phyloP scores from a whole-genome alignment of 192 early-diverging fungal species.

The Mortierella antarctica region DNA sequence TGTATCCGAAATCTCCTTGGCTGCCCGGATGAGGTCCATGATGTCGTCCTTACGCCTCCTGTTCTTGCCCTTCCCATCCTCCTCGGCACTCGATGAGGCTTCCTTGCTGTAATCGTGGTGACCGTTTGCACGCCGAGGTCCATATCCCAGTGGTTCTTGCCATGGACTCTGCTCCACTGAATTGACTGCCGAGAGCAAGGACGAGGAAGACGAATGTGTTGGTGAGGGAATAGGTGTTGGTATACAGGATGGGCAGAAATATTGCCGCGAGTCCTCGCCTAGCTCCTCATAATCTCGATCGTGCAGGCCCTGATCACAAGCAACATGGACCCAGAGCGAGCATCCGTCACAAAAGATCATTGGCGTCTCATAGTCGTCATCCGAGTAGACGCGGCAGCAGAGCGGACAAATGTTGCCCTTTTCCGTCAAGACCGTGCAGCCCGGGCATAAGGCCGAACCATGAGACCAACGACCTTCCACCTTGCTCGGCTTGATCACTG shows the following conservation, averaged over 20 bases:
- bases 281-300: slow-evolving; percentile 67
- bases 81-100: slow-evolving; percentile 2
- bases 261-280: slow-evolving; percentile 63
- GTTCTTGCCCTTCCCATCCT: slow-evolving; percentile 7
- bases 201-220: slow-evolving; percentile 33
- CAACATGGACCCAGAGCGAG: slow-evolving; percentile 66
- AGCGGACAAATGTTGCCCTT: slow-evolving; percentile 66
- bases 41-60: slow-evolving; percentile 42
- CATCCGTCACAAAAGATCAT: slow-evolving; percentile 76
- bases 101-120: neutral
- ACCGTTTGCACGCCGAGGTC: neutral
- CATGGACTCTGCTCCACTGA: slow-evolving; percentile 34
- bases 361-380: slow-evolving; percentile 59
- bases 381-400: slow-evolving; percentile 63
- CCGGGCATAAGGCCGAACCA: slow-evolving; percentile 62
- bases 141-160: neutral
- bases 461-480: slow-evolving; percentile 53
- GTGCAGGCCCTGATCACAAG: slow-evolving; percentile 62
- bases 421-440: slow-evolving; percentile 60
- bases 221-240: slow-evolving; percentile 34
- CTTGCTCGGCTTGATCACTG: neutral
- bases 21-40: slow-evolving; percentile 38
- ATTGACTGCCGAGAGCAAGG: slow-evolving; percentile 19
- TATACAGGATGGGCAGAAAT: slow-evolving; percentile 67
- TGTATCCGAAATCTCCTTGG: slow-evolving; percentile 46